Evolutionary conservation across 2,329 filamentous ascomycete genomes (phyloP).

Genomic region (Biscogniauxia mediterranea): DNA sequence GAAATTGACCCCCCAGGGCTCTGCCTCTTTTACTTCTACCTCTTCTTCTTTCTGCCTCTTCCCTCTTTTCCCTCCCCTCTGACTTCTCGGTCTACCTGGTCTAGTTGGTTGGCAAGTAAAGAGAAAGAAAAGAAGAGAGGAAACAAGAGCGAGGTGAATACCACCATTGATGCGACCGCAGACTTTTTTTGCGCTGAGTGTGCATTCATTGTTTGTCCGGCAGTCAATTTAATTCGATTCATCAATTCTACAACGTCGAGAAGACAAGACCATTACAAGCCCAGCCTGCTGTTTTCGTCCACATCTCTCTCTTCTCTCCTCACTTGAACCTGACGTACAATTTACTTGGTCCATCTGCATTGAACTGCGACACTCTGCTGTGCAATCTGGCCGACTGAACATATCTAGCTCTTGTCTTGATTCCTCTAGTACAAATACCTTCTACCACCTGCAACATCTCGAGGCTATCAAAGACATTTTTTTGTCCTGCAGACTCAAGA

Average conservation of each 20-base stretch:
- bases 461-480: not conserved
- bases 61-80: not conserved
- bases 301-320: constrained; percentile 12
- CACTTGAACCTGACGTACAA: constrained; percentile 13
- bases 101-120: not conserved
- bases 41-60: too few species aligned
- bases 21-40: too few species aligned
- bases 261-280: not conserved
- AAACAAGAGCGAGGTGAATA: constrained; percentile 7
- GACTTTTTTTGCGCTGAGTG: constrained; percentile 12
- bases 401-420: constrained; percentile 4
- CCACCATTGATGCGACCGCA: constrained; percentile 14
- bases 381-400: not conserved
- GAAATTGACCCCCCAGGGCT: not conserved
- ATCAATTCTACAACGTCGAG: constrained; percentile 9
- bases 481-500: not conserved
- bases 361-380: constrained; percentile 1
- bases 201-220: constrained; percentile 13
- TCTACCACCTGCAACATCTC: not conserved
- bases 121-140: not conserved
- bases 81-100: not conserved
- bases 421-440: not conserved
- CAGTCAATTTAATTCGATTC: constrained; percentile 10
- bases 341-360: constrained; percentile 10
- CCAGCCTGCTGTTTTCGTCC: not conserved